phyloP scores from a whole-genome alignment of 768 basidiomycete species.

The Suillus occidentalis region DNA sequence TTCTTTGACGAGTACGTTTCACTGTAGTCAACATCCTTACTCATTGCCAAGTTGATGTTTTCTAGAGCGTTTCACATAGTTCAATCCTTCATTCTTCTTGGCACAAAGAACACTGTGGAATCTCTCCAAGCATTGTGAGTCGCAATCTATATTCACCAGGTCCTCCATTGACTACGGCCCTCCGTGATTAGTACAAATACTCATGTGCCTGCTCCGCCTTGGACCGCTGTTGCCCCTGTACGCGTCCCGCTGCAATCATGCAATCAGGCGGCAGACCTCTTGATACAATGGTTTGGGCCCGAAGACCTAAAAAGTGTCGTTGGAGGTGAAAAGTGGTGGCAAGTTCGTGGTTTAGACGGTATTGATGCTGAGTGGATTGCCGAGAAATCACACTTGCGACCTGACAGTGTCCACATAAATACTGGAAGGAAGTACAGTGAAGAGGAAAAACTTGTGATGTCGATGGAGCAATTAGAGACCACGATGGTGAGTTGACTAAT shows the following conservation, averaged over 20 bases:
- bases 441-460: constrained; percentile 40
- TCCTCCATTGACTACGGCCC: background rate
- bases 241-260: constrained; percentile 57
- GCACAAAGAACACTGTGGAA: constrained; percentile 66
- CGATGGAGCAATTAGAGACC: constrained; percentile 55
- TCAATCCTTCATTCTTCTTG: constrained; percentile 67
- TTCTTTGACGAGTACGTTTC: constrained; percentile 64
- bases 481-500: constrained; percentile 46
- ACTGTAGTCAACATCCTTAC: background rate
- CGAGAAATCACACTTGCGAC: constrained; percentile 44
- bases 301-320: constrained; percentile 66
- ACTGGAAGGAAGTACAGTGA: constrained; percentile 34
- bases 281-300: constrained; percentile 72
- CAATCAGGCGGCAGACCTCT: constrained; percentile 60
- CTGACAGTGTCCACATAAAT: constrained; percentile 19
- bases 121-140: constrained; percentile 66
- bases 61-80: constrained; percentile 68
- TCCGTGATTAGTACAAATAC: constrained; percentile 54
- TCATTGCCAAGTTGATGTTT: background rate
- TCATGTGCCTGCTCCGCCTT: constrained; percentile 65
- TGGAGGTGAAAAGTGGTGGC: constrained; percentile 84
- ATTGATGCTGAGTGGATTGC: constrained; percentile 67
- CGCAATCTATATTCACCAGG: background rate
- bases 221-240: constrained; percentile 61
- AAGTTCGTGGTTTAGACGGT: constrained; percentile 69